These are phyloP conservation scores for Pyrenochaeta sp. DNA, from an alignment of 2,329 filamentous ascomycete genomes.

Conservation along the genomic window DNA sequence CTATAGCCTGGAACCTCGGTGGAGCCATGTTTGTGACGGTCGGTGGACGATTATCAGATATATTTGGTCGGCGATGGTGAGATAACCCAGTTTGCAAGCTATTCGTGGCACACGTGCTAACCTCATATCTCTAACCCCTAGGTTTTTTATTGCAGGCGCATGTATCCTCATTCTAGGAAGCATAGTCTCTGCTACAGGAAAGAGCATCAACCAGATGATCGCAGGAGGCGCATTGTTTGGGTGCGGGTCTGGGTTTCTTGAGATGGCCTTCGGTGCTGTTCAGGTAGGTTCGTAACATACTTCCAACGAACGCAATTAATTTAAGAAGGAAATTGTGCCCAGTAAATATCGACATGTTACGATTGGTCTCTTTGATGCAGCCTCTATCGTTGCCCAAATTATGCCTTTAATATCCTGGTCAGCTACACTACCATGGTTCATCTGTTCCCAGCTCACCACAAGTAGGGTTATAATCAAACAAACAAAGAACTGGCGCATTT, in stretches of 20 bases:
- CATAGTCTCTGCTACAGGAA: constrained; percentile 52
- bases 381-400: constrained; percentile 41
- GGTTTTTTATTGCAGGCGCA: constrained; percentile 45
- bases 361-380: constrained; percentile 48
- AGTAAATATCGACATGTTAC: constrained; percentile 50
- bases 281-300: constrained; percentile 10
- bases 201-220: constrained; percentile 53
- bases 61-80: constrained; percentile 47
- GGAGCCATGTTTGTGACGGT: constrained; percentile 44
- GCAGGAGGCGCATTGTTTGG: constrained; percentile 52
- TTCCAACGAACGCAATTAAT: not conserved
- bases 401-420: constrained; percentile 44
- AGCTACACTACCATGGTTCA: not conserved
- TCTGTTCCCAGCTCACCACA: not conserved
- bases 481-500: constrained; percentile 37
- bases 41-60: constrained; percentile 49
- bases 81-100: not conserved
- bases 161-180: constrained; percentile 46
- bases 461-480: constrained; percentile 34
- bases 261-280: constrained; percentile 51
- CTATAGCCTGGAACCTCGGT: constrained; percentile 37
- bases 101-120: not conserved
- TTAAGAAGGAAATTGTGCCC: constrained; percentile 46
- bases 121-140: not conserved
- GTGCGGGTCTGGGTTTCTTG: constrained; percentile 51